Evolutionary conservation across 2,329 filamentous ascomycete species (phyloP), one percentile per base, ranked within the genome.

Genomic region (Fusarium foetens): DNA sequence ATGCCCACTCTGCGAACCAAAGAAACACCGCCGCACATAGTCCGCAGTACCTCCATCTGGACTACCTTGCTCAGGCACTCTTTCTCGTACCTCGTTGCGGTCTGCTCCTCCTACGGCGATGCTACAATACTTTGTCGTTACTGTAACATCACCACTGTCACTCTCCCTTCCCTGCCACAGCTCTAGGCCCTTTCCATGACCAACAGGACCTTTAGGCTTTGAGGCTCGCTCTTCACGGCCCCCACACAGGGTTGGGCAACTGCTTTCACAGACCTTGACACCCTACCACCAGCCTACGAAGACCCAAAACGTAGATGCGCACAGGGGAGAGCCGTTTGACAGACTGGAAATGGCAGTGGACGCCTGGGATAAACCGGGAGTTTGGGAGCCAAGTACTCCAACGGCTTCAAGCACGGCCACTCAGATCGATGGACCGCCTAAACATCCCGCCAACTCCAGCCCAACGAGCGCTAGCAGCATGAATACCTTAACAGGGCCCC

Each of bases 121-220:
- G 59, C 57, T 67, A 69, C 69, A 36, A 49, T 54, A 36, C 57
- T 43, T 68, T 45, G 53, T 62, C 42, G 49, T 43, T 68, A 33
- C 65, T 35, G 65, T 68, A 68, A 54, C 57, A 61, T 48, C 55
- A 59, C 45, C 27, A 48, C 45, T 58, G 46, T 43, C 46, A 64
- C 51, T 49, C 35, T 54, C 43, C 41, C 49, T 45, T 63, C 57
- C 64, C 52, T 48, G 52, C 54, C 59, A 58, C 65, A 53, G 59
- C 73, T 72, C 63, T 68, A 66, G 73, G 52, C 58, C 64, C 63
- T 75, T 75, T 74, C 73, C 64, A 63, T 75, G 62, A 58, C 64
- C 64, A 51, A 29, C 57, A 45, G 41, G 58, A 58, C 68, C 59
- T 63, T 64, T 68, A 25, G 60, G 70, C 58, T 68, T 54, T 57